Conservation (phyloP, 164 flowering plant genomes). For the Paratinospora sagittata region DNA sequence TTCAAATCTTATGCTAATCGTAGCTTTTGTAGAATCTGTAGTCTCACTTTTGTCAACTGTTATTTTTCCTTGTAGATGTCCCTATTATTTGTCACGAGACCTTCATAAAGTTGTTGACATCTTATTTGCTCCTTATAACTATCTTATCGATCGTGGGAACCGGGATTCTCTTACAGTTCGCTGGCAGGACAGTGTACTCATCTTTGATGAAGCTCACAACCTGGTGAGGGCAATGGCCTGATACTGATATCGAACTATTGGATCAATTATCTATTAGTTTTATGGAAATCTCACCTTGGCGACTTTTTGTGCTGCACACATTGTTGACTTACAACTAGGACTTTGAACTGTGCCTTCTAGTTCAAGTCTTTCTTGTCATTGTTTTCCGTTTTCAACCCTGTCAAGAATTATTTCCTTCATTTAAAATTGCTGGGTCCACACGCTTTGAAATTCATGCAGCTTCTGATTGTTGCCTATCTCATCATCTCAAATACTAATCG, state of each 20-base stretch:
- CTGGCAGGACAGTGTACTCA: slow-evolving; percentile 70
- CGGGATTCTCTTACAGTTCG: slow-evolving; percentile 51
- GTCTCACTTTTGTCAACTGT: background rate
- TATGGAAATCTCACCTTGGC: no score
- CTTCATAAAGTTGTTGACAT: slow-evolving; percentile 85
- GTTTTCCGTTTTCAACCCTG: background rate
- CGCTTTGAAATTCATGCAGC: background rate
- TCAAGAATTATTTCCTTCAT: background rate
- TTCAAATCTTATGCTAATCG: background rate
- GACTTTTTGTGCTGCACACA: no score
- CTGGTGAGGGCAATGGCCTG: slow-evolving; percentile 43
- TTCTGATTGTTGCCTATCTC: background rate
- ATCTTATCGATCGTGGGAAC: slow-evolving; percentile 72
- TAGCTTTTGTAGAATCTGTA: background rate
- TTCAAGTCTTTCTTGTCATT: no score
- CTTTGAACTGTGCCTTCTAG: no score
- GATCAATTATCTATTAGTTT: background rate
- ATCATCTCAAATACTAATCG: slow-evolving; percentile 3
- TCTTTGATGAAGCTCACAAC: slow-evolving; percentile 99
- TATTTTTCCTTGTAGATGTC: slow-evolving; percentile 55
- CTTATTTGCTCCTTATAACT: slow-evolving; percentile 92
- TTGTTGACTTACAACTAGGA: no score
- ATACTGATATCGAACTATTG: background rate
- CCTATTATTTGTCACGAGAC: slow-evolving; percentile 83
- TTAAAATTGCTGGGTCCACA: background rate